Evolutionary conservation across 1,284 basidiomycete species (phyloP).

Genomic region (Cutaneotrichosporon dermatis): DNA sequence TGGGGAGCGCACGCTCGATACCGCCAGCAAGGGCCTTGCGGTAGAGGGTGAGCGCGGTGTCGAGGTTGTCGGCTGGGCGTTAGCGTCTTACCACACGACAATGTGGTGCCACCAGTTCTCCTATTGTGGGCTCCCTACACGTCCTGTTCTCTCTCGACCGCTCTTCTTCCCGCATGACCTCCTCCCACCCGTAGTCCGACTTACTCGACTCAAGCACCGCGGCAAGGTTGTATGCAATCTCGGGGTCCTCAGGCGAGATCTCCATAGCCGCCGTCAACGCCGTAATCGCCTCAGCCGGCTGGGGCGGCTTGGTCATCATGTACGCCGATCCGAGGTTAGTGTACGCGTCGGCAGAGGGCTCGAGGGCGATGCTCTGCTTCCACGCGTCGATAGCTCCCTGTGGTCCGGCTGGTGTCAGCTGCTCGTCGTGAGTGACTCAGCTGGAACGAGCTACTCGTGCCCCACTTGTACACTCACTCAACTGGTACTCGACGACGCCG

Average conservation of each 20-base stretch:
- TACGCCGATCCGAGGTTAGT: constrained; percentile 93
- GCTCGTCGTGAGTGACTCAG: no score
- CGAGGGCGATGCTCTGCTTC: constrained; percentile 76
- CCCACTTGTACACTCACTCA: no score
- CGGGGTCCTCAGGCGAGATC: constrained; percentile 84
- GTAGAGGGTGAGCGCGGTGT: constrained; percentile 44
- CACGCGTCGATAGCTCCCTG: constrained; percentile 79
- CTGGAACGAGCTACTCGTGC: no score
- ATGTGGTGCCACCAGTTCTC: no score
- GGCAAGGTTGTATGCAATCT: constrained; percentile 90
- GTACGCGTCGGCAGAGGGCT: constrained; percentile 86
- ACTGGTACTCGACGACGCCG: constrained; percentile 48
- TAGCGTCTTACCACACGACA: no score
- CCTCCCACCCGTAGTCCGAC: no score
- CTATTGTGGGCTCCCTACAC: no score
- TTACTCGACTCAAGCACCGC: constrained; percentile 47
- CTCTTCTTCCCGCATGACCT: no score
- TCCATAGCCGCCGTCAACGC: constrained; percentile 82
- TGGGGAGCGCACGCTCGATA: constrained; percentile 46
- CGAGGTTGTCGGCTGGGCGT: constrained; percentile 41
- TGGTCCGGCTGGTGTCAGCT: constrained; percentile 1
- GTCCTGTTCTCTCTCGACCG: no score
- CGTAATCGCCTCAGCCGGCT: constrained; percentile 83
- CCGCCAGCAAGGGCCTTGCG: constrained; percentile 43
- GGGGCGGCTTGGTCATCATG: constrained; percentile 75